Base-by-base conservation (phyloP, 2,329 filamentous ascomycete species). In the Colletotrichum sp. region DNA sequence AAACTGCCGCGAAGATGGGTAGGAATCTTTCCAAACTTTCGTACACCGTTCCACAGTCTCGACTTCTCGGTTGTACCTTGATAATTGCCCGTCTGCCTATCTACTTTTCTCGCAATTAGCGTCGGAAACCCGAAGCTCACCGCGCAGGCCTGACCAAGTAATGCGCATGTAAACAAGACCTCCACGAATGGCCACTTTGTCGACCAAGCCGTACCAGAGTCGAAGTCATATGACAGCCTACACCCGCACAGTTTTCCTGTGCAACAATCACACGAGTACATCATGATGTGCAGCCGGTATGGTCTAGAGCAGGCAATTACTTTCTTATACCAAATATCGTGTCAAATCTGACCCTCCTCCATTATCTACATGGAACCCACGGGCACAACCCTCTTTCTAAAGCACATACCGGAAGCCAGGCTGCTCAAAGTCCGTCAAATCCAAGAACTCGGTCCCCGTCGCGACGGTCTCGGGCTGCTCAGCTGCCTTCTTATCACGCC, bases 361-460 rank as follows among this genome's bases (percentile, higher is more conserved):
- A 13, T 52, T 24, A 52, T 24, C 44, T 21, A 21, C 44, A 21
- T 52, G n/a, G 44, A 52, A 52, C 44, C 12, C 10, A 13, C 13
- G 44, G n/a, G 6, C 44, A 13, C 12, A 52, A 21, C 3, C 44
- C n/a, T 9, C 44, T 52, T 12, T 24, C 44, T 52, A 80, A 28
- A 80, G 77, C 16, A 81, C 71, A 36, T 80, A 81, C 16, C 79
- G 78, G 63, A 81, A 80, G 34, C 63, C 49, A 0, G 78, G 75
- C 39, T 81, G 79, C 71, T 80, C 75, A 36, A 79, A 80, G 26
- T 81, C 80, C 5, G 80, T 80, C 44, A 80, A 21, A 64, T 81
- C 80, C 55, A 79, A 44, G 44, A 81, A 79, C 72, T 80, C 77
- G 4, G 78, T 79, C 21, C 78, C 76, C 8, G 67, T 52, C 6